Conservation (phyloP, 192 early-diverging fungal genomes). For the Geranomyces variabilis region DNA sequence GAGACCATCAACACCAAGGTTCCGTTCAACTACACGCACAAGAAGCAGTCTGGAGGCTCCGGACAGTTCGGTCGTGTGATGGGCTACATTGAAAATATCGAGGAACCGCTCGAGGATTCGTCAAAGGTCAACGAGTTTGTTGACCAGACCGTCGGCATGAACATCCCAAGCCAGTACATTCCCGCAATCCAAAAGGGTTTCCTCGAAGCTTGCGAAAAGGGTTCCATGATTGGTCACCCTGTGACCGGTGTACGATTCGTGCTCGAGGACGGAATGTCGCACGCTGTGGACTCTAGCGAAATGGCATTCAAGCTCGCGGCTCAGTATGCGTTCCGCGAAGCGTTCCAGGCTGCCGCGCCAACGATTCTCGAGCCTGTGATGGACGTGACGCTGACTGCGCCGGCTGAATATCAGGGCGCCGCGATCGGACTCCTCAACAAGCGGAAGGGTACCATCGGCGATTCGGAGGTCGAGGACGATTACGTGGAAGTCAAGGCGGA, state of each 20-base stretch:
- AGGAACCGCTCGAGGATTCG: constrained; percentile 62
- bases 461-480: constrained; percentile 91
- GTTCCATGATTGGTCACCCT: constrained; percentile 88
- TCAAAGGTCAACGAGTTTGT: constrained; percentile 67
- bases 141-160: constrained; percentile 88
- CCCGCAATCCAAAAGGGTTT: constrained; percentile 98
- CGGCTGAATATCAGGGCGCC: constrained; percentile 88
- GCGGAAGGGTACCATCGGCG: constrained; percentile 92
- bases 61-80: constrained; percentile 93
- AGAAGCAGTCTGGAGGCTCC: constrained; percentile 97
- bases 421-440: constrained; percentile 94
- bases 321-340: constrained; percentile 86
- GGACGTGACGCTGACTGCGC: constrained; percentile 89
- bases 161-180: constrained; percentile 90
- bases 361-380: constrained; percentile 94
- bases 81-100: constrained; percentile 89
- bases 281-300: constrained; percentile 95
- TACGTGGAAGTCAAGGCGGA: constrained; percentile 84
- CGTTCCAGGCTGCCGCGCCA: constrained; percentile 78
- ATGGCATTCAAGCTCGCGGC: constrained; percentile 93
- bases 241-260: constrained; percentile 85
- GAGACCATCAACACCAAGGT: constrained; percentile 80
- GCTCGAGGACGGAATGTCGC: constrained; percentile 87
- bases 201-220: constrained; percentile 85
- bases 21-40: constrained; percentile 95